Percentiles rank a stretch among this genome's conserved stretches.
phyloP scores from a whole-genome alignment of 1,284 basidiomycete species.

The Macrocystidia cucumis region DNA sequence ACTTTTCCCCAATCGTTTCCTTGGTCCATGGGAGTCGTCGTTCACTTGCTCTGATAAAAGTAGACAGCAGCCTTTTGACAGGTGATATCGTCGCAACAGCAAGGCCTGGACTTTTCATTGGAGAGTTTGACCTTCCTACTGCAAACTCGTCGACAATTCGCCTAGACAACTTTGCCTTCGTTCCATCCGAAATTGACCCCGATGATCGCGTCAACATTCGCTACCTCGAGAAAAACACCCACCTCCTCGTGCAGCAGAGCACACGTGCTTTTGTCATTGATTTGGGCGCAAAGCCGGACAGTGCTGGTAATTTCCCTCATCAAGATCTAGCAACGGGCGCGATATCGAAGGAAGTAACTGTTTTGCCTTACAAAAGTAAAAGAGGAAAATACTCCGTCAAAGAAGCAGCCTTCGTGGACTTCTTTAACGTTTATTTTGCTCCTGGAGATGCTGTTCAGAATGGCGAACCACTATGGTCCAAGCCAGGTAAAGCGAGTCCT shows the following conservation, averaged over 20 bases:
- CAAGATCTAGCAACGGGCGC: constrained; percentile 42
- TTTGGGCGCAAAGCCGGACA: constrained; percentile 35
- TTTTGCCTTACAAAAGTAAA: constrained; percentile 21
- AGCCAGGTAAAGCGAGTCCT: constrained; percentile 55
- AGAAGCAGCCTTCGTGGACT: constrained; percentile 55
- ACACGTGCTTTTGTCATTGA: constrained; percentile 46
- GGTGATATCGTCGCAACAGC: constrained; percentile 60
- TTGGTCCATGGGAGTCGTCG: constrained; percentile 31
- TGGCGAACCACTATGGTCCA: constrained; percentile 52
- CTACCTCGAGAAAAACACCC: constrained; percentile 42
- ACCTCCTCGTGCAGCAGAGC: constrained; percentile 52
- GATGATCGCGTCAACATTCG: constrained; percentile 34
- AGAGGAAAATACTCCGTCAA: constrained; percentile 15
- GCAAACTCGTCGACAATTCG: constrained; percentile 17
- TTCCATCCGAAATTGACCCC: constrained; percentile 36
- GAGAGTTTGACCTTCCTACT: constrained; percentile 42
- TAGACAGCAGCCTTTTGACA: constrained; percentile 47
- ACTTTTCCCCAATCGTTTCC: constrained; percentile 50
- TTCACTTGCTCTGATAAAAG: constrained; percentile 57
- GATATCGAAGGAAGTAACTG: constrained; percentile 47
- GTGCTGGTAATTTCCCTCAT: constrained; percentile 40
- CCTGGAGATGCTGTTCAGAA: constrained; percentile 27
- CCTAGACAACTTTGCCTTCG: constrained; percentile 30
- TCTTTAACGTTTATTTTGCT: constrained; percentile 54
- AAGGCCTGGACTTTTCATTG: constrained; percentile 54